Evolutionary conservation across 139 green algal genomes (phyloP).

Genomic region (Spirogloea muscicola): DNA sequence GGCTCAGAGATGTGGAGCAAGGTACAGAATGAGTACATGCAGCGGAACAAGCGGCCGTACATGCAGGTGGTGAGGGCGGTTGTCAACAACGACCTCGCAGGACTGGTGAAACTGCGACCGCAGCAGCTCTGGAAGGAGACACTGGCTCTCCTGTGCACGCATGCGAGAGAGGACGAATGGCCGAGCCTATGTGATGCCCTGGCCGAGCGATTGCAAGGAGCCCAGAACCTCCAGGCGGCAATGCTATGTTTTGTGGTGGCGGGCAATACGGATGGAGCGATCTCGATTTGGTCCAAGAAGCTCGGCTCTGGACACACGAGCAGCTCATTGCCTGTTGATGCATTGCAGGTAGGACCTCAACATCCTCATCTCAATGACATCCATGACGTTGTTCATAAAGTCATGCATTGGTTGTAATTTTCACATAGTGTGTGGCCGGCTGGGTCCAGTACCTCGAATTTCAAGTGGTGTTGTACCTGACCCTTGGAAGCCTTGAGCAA

Average conservation of each 20-base stretch:
- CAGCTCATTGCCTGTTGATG: too few species aligned
- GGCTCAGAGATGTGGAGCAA: slow-evolving; percentile 57
- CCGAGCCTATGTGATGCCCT: slow-evolving; percentile 65
- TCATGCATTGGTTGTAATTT: too few species aligned
- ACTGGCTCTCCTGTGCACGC: slow-evolving; percentile 83
- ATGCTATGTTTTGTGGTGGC: slow-evolving; percentile 87
- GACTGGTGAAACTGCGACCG: slow-evolving; percentile 73
- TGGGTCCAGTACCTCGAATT: too few species aligned
- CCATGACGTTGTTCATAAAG: too few species aligned
- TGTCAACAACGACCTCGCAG: slow-evolving; percentile 67
- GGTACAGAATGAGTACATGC: slow-evolving; percentile 72
- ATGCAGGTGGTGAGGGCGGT: slow-evolving; percentile 57
- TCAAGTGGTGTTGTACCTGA: too few species aligned
- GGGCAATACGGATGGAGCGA: slow-evolving; percentile 79
- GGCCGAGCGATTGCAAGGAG: slow-evolving; percentile 56
- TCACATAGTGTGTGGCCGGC: too few species aligned
- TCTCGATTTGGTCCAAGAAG: slow-evolving; percentile 56
- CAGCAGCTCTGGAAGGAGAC: slow-evolving; percentile 87
- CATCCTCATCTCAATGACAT: too few species aligned
- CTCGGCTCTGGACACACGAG: neutral
- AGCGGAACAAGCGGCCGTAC: slow-evolving; percentile 70
- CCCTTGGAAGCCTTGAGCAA: too few species aligned
- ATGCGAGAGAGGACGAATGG: slow-evolving; percentile 57
- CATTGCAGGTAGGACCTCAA: too few species aligned
- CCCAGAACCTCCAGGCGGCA: slow-evolving; percentile 65